phyloP scores from a whole-genome alignment of 1,139 yeast genomes.

The Yamadazyma dendronema region DNA sequence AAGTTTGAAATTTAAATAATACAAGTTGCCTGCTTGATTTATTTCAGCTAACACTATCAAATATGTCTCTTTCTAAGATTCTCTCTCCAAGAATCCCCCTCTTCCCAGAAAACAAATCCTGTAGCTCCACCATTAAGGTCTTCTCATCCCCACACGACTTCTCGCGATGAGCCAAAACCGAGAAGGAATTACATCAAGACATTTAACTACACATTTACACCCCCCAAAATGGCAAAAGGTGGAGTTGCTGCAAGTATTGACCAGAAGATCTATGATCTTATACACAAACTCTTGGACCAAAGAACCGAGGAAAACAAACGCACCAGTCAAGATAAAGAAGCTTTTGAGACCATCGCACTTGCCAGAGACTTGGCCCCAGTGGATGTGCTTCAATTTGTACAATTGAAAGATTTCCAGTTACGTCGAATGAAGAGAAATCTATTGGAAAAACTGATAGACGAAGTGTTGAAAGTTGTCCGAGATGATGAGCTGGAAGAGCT shows the following conservation, averaged over 20 bases:
- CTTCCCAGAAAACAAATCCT: too few species aligned
- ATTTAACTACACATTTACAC: too few species aligned
- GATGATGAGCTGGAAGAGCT: slow-evolving; percentile 45
- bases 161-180: slow-evolving; percentile 5
- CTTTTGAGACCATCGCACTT: slow-evolving; percentile 47
- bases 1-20: too few species aligned
- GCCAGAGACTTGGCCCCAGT: slow-evolving; percentile 55
- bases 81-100: too few species aligned
- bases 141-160: too few species aligned
- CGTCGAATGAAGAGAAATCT: slow-evolving; percentile 59
- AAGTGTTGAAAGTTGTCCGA: slow-evolving; percentile 46
- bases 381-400: slow-evolving; percentile 56
- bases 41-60: too few species aligned
- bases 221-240: slow-evolving; percentile 11
- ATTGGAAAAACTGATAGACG: slow-evolving; percentile 59
- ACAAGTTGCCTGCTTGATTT: too few species aligned
- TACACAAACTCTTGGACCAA: slow-evolving; percentile 52
- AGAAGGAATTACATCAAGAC: slow-evolving; percentile 1
- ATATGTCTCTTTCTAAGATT: too few species aligned
- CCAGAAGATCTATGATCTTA: slow-evolving; percentile 47
- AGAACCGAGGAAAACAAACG: slow-evolving; percentile 45
- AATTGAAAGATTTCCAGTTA: slow-evolving; percentile 60
- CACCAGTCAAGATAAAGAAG: slow-evolving; percentile 20
- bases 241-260: slow-evolving; percentile 39
- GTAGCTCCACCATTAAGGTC: too few species aligned